Base-by-base conservation (phyloP, 441 rosid genomes). In the Isatis lusitanica region DNA sequence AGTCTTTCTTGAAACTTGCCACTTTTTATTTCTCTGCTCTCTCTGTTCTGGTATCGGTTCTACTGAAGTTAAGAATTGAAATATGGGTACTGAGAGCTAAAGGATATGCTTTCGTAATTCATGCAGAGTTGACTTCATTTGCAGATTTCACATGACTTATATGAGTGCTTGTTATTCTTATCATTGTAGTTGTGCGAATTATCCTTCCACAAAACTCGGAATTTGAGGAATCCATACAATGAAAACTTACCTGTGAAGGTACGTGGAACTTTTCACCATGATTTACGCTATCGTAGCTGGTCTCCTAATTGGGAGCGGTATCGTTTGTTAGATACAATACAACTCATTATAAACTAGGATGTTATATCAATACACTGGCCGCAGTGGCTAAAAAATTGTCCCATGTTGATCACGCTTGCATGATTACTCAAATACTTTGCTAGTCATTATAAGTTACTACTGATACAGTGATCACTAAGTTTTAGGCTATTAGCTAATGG, bases 221-320 rank as follows among this genome's bases (percentile, higher is more conserved):
- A 96, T 80, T 74, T 93, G 85, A 86, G 97, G 84, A 96, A 96
- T 75, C 99, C 98, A 33, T 96, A 82, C 89, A 93, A 96, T 73
- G 99, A 96, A 79, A 93, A 96, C 84, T 83, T 93, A 65, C 99
- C 98, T 7, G 98, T 96, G 78, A 96, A 93, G 99, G 99, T 96
- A 85, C 33, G 60, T 68, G 35, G 44, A 48, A 51, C 74, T 55
- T 67, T 57, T 73, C 61, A 26, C 53, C 31, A 11, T 36, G 62
- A 24, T 18, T 3, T 77, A 58, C 5, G 58, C 63, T 59, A 24
- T 18, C 38, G 15, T 51, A 63, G 60, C 18, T 64, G 68, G 63
- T 50, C 72, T 47, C 26, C 39, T 42, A 12, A 65, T 16, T 58
- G 11, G 35, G 42, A 65, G 24, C 8, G 33, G 12, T 35, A 56